Base-by-base conservation (phyloP, 1,139 yeast species). In the Schizosaccharomyces versatilis region DNA sequence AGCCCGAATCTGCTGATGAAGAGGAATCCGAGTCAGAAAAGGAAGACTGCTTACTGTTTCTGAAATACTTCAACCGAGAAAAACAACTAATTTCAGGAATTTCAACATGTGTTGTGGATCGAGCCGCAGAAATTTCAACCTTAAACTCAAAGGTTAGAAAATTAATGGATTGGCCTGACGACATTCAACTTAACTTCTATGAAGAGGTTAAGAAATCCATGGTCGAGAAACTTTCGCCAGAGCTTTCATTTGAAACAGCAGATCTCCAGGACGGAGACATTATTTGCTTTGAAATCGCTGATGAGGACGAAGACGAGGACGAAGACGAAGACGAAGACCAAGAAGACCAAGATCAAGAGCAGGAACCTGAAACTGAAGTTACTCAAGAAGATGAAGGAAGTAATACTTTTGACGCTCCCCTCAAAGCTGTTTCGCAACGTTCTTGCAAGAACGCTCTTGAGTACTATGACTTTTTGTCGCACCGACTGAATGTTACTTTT, bases 191-290 rank as follows among this genome's bases (percentile, higher is more conserved):
- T 24, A 71, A 69, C 8, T 65, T 80, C 36, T 77, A 66, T 60
- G 96, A 88, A 53, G 97, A 88, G 62, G 69, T 84, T 42, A 78
- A 81, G 54, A 80, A 80, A 2, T 72, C 72, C 1, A 76, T 77
- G 63, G 72, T 84, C 54, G 84, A 80, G 47, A 61, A 78, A 7
- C 71, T 75, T 51, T 64, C 68, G 3, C 64, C 66, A 6, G 67
- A 69, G 47, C 61, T 63, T 53, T 70, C 82, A 0, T 76, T 81
- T 60, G 77, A 75, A 59, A 75, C 77, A 59, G 72, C 77, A 42
- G 96, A 86, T 63, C 67, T 88, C 42, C 73, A 74, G 15, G 79
- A 75, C 60, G 96, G 96, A 60, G 96, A 86, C 64, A 82, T 88
- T 24, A 67, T 88, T 14, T 72, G 83, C 38, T 74, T 82, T 54